Base-by-base conservation (phyloP, 202 grass and related monocot genomes). In the Dendrocalamus latiflorus region DNA sequence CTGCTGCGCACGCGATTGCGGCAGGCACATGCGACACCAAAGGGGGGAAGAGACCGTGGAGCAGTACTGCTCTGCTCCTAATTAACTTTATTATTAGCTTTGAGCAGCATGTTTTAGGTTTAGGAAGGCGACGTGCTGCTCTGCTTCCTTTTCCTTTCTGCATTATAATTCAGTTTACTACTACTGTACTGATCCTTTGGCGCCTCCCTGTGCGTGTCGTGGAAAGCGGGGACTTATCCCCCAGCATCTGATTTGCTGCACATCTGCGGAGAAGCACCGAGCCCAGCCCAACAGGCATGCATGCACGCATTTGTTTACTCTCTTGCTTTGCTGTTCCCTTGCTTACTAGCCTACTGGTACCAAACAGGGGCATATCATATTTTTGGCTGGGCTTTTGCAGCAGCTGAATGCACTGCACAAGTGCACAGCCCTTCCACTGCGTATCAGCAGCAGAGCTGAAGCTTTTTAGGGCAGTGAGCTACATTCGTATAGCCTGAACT, bases 241-340 rank as follows among this genome's bases (percentile, higher is more conserved):
- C 26, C 41, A 37, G 51, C 74, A 51, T 85, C 65, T 78, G 65
- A 71, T 78, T 51, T 21, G 83, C 42, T 63, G 83, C 42, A 6
- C 42, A 16, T 70, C 65, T 51, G 16, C 65, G 65, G 15, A 70
- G 54, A 71, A 30, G 83, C 82, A 55, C 69, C 66, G 38, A 64
- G 68, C 39, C 15, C 14, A 11, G 21, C 57, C 41, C 36, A 3
- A 56, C 42, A 57, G 8, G 70, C 61, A 30, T 30, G 30, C 30
- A 1, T 1, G 5, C 14, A 72, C n/a, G 25, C 6, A 1, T 26
- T 54, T 74, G 28, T 51, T 83, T 47, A 72, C 18, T 78, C 30
- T 30, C 18, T 18, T 17, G 18, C 28, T 15, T 6, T 8, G 11
- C 6, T 26, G 8, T 6, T 12, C 9, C 22, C 24, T 25, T 13